These are phyloP conservation scores for Dryadomyces quercus-mongolicae DNA, from an alignment of 2,329 filamentous ascomycete species.

Conservation along the genomic window DNA sequence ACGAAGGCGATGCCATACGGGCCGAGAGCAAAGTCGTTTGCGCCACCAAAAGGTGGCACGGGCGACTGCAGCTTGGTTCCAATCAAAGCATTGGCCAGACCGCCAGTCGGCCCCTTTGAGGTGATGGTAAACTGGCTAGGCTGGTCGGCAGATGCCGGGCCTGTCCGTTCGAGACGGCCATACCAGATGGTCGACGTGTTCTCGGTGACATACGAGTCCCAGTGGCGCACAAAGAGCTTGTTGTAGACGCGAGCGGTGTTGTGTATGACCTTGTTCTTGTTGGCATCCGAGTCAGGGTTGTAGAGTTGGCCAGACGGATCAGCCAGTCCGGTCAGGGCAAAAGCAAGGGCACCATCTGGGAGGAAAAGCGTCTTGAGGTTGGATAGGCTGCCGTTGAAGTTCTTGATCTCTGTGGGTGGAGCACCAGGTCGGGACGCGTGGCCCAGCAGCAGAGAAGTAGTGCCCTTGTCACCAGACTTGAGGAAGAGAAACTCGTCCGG, in stretches of 20 bases:
- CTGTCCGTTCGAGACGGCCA: conserved; percentile 39
- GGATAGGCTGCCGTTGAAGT: conserved; percentile 40
- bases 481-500: conserved; percentile 49
- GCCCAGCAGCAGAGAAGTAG: conserved; percentile 32
- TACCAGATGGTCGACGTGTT: conserved; percentile 66
- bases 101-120: conserved; percentile 15
- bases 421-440: conserved; percentile 22
- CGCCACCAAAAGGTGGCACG: conserved; percentile 66
- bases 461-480: conserved; percentile 34
- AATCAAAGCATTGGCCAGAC: conserved; percentile 52
- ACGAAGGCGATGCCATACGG: conserved; percentile 57
- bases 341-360: conserved; percentile 34
- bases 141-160: conserved; percentile 6
- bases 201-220: conserved; percentile 63
- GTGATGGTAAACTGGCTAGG: conserved; percentile 20
- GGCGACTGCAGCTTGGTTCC: conserved; percentile 51
- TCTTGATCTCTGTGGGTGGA: conserved; percentile 31
- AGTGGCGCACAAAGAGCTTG: conserved; percentile 67
- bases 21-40: conserved; percentile 69
- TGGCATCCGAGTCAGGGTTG: conserved; percentile 41
- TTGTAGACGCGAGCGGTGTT: conserved; percentile 62
- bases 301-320: conserved; percentile 58
- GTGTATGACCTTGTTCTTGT: conserved; percentile 34
- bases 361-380: conserved; percentile 47
- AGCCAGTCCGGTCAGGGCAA: conserved; percentile 51